Conservation (phyloP, 1,284 basidiomycete genomes). For the Malassezia japonica region DNA sequence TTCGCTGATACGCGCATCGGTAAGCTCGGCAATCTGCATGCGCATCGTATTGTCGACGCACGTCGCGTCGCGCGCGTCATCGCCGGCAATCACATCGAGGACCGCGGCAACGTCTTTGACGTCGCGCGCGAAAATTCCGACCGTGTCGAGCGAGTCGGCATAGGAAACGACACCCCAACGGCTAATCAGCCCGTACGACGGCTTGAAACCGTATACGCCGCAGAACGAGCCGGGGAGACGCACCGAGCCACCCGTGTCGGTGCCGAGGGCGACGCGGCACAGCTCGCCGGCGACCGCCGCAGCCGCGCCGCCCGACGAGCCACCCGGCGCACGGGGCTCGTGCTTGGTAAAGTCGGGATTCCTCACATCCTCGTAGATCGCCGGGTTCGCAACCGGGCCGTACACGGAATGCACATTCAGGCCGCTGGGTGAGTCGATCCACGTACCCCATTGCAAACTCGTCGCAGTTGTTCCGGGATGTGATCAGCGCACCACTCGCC, state of each 20-base stretch:
- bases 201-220: conserved; percentile 82
- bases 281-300: conserved; percentile 34
- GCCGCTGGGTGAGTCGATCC: not conserved
- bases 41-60: conserved; percentile 50
- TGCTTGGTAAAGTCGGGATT: not conserved
- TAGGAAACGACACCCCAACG: conserved; percentile 87
- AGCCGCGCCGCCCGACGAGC: conserved; percentile 47
- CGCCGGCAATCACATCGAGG: conserved; percentile 60
- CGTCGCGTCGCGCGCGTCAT: conserved; percentile 74
- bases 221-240: conserved; percentile 88
- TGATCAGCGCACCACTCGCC: conserved; percentile 60
- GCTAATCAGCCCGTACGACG: conserved; percentile 81
- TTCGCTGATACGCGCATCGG: not conserved
- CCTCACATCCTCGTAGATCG: not conserved
- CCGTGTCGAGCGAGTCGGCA: conserved; percentile 87
- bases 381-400: conserved; percentile 37
- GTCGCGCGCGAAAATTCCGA: conserved; percentile 65
- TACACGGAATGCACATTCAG: conserved; percentile 30
- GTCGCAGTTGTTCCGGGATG: conserved; percentile 89
- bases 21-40: not conserved
- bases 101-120: conserved; percentile 55
- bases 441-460: conserved; percentile 87
- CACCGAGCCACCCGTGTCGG: conserved; percentile 90
- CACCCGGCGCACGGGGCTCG: conserved; percentile 48
- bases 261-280: conserved; percentile 60